Evolutionary conservation across 148 eudicot genomes (phyloP).

Genomic region (Vaccinium vitisidaea): DNA sequence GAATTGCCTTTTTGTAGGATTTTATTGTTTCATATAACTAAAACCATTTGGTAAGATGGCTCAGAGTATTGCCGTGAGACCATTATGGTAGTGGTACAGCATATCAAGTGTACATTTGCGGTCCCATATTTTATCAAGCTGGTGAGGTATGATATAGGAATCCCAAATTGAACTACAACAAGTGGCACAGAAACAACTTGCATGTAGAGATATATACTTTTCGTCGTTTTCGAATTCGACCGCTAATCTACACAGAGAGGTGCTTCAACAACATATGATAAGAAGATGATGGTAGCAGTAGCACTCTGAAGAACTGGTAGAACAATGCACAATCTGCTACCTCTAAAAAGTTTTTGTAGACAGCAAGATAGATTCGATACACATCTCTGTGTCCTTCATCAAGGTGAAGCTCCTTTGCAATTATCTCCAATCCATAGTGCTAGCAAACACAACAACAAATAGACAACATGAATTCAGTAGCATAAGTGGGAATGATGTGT

Average conservation of each 20-base stretch:
- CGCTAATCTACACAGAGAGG: neutral
- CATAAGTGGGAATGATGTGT: neutral
- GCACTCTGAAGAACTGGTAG: neutral
- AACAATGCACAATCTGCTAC: slow-evolving; percentile 23
- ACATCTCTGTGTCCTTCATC: slow-evolving; percentile 42
- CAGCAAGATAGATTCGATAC: slow-evolving; percentile 34
- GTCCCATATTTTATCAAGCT: neutral
- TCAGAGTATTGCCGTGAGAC: neutral
- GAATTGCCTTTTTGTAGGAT: neutral
- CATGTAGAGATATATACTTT: neutral
- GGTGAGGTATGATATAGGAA: neutral
- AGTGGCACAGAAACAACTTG: neutral
- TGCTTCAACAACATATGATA: neutral
- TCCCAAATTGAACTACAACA: neutral
- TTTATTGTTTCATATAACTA: neutral
- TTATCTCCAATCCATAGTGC: slow-evolving; percentile 50
- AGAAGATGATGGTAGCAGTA: neutral
- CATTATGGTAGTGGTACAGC: neutral
- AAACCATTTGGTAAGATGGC: neutral
- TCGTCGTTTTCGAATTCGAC: neutral
- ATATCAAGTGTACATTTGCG: neutral
- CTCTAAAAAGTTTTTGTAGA: slow-evolving; percentile 52
- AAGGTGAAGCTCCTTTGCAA: slow-evolving; percentile 48
- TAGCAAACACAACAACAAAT: slow-evolving; percentile 12
- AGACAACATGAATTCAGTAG: neutral